Evolutionary conservation across 306 rosid genomes (phyloP), one percentile per base, ranked within the genome.

Genomic region (Casuarina equisetifolia): DNA sequence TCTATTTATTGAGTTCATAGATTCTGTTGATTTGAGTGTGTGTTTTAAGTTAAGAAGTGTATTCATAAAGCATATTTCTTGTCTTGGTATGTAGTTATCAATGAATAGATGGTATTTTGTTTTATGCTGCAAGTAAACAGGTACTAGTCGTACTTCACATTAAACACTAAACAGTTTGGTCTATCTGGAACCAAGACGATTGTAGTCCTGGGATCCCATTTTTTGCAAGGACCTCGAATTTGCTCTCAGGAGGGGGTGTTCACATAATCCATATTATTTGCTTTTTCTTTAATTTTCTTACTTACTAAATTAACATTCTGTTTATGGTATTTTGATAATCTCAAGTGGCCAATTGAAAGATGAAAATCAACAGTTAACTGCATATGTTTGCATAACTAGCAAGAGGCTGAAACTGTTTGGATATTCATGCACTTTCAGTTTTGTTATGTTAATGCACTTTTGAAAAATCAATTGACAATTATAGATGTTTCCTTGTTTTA

Each of bases 401-500:
- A 62, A 19, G 49, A 40, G 50, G 32, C 72, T 20, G n/a, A 54
- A 39, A 13, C 55, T 66, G 54, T 32, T 19, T 49, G 36, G 16
- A 36, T 79, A 55, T 25, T 36, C 16, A 10, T 71, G 44, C 38
- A 61, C 76, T 72, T 59, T 13, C 16, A 11, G 4, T 4, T 59
- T 3, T 6, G 53, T 2, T 49, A 49, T 54, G 40, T 19, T 53
- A 13, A 16, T 25, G 59, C 49, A 48, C 43, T 70, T 46, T 70
- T 71, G 55, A 36, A 73, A 38, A 13, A 32, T 64, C 32, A 71
- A 11, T 16, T 79, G 69, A 84, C 46, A 9, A 25, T 71, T 9
- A 83, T 57, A 73, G 77, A 16, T 71, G 43, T 57, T 76, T 58
- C 64, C 70, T 80, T 85, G 71, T 85, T 68, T 32, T 72, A 92